phyloP scores from a whole-genome alignment of 352 stramenopile genomes.

The Phytophthora sp. region DNA sequence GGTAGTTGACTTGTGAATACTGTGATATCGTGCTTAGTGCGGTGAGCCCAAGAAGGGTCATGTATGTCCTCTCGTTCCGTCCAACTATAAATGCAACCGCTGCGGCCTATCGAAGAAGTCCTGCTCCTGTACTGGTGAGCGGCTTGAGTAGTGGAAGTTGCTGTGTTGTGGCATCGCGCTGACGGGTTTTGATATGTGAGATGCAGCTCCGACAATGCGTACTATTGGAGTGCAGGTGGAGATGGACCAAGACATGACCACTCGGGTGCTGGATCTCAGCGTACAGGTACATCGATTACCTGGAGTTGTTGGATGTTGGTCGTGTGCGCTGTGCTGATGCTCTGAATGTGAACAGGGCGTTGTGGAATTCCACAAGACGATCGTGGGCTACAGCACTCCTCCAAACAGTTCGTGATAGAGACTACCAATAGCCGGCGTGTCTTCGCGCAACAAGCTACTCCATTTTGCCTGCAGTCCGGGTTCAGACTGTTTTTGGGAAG shows the following conservation, averaged over 20 bases:
- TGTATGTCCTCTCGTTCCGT: slow-evolving; percentile 80
- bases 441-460: slow-evolving; percentile 20
- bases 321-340: slow-evolving; percentile 9
- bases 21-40: slow-evolving; percentile 47
- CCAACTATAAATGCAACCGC: slow-evolving; percentile 84
- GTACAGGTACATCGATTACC: slow-evolving; percentile 52
- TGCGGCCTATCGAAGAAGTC: slow-evolving; percentile 81
- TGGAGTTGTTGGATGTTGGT: not conserved
- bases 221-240: slow-evolving; percentile 80
- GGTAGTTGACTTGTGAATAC: not conserved
- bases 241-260: slow-evolving; percentile 87
- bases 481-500: slow-evolving; percentile 17
- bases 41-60: slow-evolving; percentile 89
- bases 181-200: slow-evolving; percentile 7
- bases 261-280: slow-evolving; percentile 71
- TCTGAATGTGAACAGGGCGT: slow-evolving; percentile 53
- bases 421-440: slow-evolving; percentile 8
- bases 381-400: slow-evolving; percentile 54
- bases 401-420: slow-evolving; percentile 36
- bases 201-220: slow-evolving; percentile 57
- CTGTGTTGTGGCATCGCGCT: not conserved
- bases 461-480: slow-evolving; percentile 21
- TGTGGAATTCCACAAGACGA: slow-evolving; percentile 72
- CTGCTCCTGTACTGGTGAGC: slow-evolving; percentile 70
- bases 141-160: not conserved